Conservation (phyloP, 306 rosid species). For the Vigna mungo region DNA sequence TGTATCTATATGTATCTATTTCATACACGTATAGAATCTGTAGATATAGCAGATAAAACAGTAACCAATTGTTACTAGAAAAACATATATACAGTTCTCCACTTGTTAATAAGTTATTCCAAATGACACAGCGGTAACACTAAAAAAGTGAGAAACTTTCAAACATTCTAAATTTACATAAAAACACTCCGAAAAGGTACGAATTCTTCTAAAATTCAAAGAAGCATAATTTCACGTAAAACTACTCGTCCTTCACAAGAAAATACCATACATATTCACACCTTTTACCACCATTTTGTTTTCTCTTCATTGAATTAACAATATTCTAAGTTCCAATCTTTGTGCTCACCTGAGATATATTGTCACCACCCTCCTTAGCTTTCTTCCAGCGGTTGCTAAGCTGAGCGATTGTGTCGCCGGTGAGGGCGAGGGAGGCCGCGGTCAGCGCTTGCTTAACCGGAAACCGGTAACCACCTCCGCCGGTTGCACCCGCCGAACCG, state of each 20-base stretch:
- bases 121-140: background rate
- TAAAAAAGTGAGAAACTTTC: background rate
- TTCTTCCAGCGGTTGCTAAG: constrained; percentile 52
- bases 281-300: background rate
- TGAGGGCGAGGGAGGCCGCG: constrained; percentile 66
- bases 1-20: background rate
- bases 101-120: background rate
- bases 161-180: background rate
- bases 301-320: background rate
- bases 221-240: background rate
- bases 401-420: constrained; percentile 65
- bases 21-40: background rate
- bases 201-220: constrained; percentile 4
- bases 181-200: background rate
- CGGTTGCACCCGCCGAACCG: constrained; percentile 55
- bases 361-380: constrained; percentile 33
- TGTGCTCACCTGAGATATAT: constrained; percentile 52
- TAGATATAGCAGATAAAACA: background rate
- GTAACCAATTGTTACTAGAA: background rate
- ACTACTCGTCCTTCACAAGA: background rate
- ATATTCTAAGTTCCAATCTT: background rate
- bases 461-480: constrained; percentile 60
- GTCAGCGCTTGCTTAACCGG: constrained; percentile 82
- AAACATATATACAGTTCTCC: background rate
- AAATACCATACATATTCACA: background rate